Evolutionary conservation across 2,329 filamentous ascomycete species (phyloP).

Genomic region (Microcyclospora pomicola): DNA sequence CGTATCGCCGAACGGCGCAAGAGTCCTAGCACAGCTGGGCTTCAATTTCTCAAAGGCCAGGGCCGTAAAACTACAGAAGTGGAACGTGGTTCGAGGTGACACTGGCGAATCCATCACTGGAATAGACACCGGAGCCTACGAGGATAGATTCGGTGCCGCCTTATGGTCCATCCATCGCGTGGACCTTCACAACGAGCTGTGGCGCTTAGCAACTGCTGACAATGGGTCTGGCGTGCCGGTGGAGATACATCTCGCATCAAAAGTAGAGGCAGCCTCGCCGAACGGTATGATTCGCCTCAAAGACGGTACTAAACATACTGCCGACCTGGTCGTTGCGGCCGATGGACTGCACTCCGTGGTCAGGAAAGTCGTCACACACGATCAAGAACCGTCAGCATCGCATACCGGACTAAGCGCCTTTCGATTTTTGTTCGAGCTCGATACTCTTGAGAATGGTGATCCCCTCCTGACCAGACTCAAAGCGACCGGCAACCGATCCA

Average conservation of each 20-base stretch:
- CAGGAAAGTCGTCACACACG: conserved; percentile 9
- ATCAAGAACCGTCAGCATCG: conserved; percentile 10
- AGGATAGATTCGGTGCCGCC: too few species aligned
- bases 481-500: conserved; percentile 32
- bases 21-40: conserved; percentile 7
- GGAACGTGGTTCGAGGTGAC: too few species aligned
- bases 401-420: conserved; percentile 41
- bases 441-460: conserved; percentile 26
- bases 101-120: too few species aligned
- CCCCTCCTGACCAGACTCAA: conserved; percentile 8
- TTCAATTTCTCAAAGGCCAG: too few species aligned
- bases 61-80: too few species aligned
- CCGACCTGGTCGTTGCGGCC: conserved; percentile 20
- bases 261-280: too few species aligned
- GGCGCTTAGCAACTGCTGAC: too few species aligned
- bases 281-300: too few species aligned
- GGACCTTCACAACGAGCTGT: conserved; percentile 7
- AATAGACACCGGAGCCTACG: too few species aligned
- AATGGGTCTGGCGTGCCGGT: too few species aligned
- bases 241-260: too few species aligned
- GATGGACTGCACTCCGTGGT: conserved; percentile 14
- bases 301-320: too few species aligned
- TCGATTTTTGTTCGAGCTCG: conserved; percentile 39
- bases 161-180: conserved; percentile 5
- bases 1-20: conserved; percentile 13